Conservation (phyloP, 2,329 filamentous ascomycete genomes). For the Thielaviopsis populi region DNA sequence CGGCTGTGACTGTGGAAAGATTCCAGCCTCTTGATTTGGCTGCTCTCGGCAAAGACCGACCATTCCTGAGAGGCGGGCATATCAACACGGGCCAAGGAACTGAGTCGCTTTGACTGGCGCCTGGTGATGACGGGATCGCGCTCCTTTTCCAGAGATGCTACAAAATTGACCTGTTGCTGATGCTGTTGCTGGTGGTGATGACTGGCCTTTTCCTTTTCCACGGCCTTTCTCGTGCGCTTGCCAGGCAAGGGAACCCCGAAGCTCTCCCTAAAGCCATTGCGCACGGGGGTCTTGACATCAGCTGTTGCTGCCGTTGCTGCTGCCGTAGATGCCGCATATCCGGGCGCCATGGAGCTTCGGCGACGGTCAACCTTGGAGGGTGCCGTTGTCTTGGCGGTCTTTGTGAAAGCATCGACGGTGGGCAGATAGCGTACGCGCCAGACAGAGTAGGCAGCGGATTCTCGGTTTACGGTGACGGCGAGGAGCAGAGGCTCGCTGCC, state of each 20-base stretch:
- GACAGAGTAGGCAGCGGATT: constrained; percentile 62
- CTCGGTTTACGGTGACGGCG: constrained; percentile 66
- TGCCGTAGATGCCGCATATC: constrained; percentile 20
- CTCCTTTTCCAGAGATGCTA: constrained; percentile 55
- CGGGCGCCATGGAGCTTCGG: constrained; percentile 50
- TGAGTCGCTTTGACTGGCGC: constrained; percentile 61
- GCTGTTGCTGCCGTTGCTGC: not conserved
- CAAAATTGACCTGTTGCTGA: constrained; percentile 34
- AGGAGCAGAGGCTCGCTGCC: constrained; percentile 44
- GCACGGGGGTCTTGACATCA: constrained; percentile 54
- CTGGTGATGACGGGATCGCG: constrained; percentile 38
- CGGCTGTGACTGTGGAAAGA: constrained; percentile 52
- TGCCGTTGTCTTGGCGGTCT: constrained; percentile 20
- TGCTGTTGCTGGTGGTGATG: not conserved
- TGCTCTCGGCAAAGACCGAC: constrained; percentile 56
- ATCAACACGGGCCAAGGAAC: constrained; percentile 78
- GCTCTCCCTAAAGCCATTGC: constrained; percentile 58
- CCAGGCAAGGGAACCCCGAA: constrained; percentile 46
- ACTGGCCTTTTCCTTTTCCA: constrained; percentile 24
- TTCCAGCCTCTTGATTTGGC: constrained; percentile 47
- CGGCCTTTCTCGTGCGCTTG: constrained; percentile 33
- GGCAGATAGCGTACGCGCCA: constrained; percentile 72
- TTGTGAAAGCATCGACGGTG: constrained; percentile 42
- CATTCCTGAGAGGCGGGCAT: constrained; percentile 73
- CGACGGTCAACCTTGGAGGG: constrained; percentile 33